phyloP scores from a whole-genome alignment of 1,139 yeast species.

The Suhomyces yuchorum region DNA sequence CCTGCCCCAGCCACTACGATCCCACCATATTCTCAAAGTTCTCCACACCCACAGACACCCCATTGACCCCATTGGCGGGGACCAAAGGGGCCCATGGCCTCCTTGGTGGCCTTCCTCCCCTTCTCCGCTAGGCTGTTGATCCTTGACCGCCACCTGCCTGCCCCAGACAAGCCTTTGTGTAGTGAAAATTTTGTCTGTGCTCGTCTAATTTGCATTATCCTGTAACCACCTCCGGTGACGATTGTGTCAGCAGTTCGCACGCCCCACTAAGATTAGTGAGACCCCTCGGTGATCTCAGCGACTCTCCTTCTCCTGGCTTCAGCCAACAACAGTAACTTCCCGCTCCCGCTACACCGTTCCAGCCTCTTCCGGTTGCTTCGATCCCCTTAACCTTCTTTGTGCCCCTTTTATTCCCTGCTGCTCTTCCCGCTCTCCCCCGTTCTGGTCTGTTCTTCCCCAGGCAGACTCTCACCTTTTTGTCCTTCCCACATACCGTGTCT shows the following conservation, averaged over 20 bases:
- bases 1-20: too few relatives aligned
- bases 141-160: neutral
- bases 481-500: neutral
- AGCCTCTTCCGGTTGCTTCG: too few relatives aligned
- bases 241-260: neutral
- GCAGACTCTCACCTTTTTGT: neutral
- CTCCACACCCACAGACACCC: too few relatives aligned
- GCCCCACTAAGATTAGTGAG: neutral
- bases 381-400: too few relatives aligned
- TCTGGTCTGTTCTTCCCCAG: too few relatives aligned
- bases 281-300: neutral
- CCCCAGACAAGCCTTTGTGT: conserved; percentile 1
- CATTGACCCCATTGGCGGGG: too few relatives aligned
- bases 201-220: conserved; percentile 11
- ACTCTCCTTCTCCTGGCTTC: neutral
- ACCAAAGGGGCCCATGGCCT: too few relatives aligned
- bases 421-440: too few relatives aligned
- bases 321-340: neutral
- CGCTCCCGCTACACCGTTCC: too few relatives aligned
- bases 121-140: neutral
- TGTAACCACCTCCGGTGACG: neutral
- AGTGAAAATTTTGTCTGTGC: conserved; percentile 7
- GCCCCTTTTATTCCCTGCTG: too few relatives aligned
- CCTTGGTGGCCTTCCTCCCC: too few relatives aligned
- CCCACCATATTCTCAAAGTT: too few relatives aligned